Base-by-base conservation (phyloP, 305 asterid species). In the Fraxinus dipetala region DNA sequence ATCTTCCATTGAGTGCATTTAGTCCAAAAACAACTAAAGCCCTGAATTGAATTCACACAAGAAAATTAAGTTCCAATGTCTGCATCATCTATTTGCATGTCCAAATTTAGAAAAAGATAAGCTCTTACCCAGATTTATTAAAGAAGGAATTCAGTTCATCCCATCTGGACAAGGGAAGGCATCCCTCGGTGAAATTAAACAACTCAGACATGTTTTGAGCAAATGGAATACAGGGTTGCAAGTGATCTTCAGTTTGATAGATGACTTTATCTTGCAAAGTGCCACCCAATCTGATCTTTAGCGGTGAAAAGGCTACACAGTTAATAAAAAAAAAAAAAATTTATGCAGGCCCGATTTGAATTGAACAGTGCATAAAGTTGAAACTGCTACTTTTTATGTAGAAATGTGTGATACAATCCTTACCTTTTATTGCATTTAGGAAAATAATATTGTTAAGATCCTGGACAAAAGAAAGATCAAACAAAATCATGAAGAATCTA, bases 111-210 rank as follows among this genome's bases (percentile, higher is more conserved):
- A 51, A 16, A 31, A 14, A 22, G n/a, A 72, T 48, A 43, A 10
- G 11, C 30, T 18, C 11, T 83, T 87, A 92, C 97, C 89, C 89
- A 18, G 97, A 83, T 84, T 85, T 84, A 6, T 85, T 84, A 81
- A 90, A 86, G 84, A 92, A 92, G n/a, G 81, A 82, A 73, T 91
- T 91, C 7, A 92, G 81, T 86, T 90, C 84, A 85, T 92, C 95
- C 97, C 95, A 92, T 89, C 97, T 89, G 83, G 87, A 83, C 85
- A 91, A 81, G 80, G 95, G 89, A 0, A 92, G 80, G 83, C 93
- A 91, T 1, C 92, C 92, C 43, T 84, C 79, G 34, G 89, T 87
- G 83, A 83, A 89, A 22, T 85, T 84, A 80, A 87, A 90, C 83
- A 90, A 30, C 77, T 82, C 86, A 13, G 89, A 78, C 0, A 86